phyloP scores from a whole-genome alignment of 2,329 filamentous ascomycete genomes.

The Hymenoscyphus salicellus region DNA sequence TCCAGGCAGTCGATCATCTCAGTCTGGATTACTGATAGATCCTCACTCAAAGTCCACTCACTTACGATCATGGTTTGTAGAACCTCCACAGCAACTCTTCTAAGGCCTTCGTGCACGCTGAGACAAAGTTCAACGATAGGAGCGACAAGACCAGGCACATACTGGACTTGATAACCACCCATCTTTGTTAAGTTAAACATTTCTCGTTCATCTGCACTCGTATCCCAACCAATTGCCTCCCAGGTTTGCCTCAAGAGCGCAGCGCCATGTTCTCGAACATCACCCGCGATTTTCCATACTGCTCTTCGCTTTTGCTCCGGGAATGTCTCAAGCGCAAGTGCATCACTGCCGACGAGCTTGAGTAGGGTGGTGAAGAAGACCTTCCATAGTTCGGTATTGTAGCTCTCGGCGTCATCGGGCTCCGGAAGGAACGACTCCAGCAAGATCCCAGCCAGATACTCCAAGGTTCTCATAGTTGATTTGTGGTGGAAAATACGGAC shows the following conservation, averaged over 20 bases:
- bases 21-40: slow-evolving; percentile 85
- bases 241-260: slow-evolving; percentile 80
- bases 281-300: slow-evolving; percentile 98
- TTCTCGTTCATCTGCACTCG: slow-evolving; percentile 70
- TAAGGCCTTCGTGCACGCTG: slow-evolving; percentile 88
- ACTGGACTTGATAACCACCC: slow-evolving; percentile 97
- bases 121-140: slow-evolving; percentile 92
- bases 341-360: slow-evolving; percentile 83
- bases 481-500: slow-evolving; percentile 91
- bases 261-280: slow-evolving; percentile 88
- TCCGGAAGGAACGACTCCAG: slow-evolving; percentile 82
- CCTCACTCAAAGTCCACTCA: slow-evolving; percentile 94
- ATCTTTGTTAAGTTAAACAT: slow-evolving; percentile 78
- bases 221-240: slow-evolving; percentile 97
- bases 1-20: slow-evolving; percentile 96
- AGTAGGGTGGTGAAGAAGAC: slow-evolving; percentile 86
- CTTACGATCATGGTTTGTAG: slow-evolving; percentile 97
- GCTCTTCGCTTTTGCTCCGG: slow-evolving; percentile 94
- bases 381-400: slow-evolving; percentile 93
- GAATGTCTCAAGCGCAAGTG: slow-evolving; percentile 88
- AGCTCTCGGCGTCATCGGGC: slow-evolving; percentile 76
- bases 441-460: slow-evolving; percentile 76
- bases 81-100: slow-evolving; percentile 87
- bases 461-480: slow-evolving; percentile 79
- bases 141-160: slow-evolving; percentile 86